These are phyloP conservation scores for Thalassiosira pacifica DNA, from an alignment of 352 stramenopile species.

Conservation along the genomic window DNA sequence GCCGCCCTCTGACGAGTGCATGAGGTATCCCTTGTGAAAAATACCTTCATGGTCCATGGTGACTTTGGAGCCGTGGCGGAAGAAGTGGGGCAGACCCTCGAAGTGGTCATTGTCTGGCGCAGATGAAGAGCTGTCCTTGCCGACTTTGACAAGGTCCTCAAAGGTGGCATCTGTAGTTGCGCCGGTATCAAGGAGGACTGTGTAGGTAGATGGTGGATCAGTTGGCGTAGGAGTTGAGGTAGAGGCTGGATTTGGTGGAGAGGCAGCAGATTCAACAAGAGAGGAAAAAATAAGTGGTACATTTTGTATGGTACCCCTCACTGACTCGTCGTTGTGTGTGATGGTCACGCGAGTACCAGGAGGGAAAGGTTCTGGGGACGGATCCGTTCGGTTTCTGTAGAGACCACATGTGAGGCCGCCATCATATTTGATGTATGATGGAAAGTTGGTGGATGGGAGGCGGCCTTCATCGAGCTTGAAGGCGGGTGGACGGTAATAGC, in stretches of 20 bases:
- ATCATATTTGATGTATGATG: conserved; percentile 8
- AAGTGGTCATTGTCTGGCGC: neutral
- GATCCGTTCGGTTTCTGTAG: neutral
- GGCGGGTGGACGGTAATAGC: neutral
- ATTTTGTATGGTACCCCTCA: conserved; percentile 16
- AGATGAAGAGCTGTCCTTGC: neutral
- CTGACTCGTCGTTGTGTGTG: neutral
- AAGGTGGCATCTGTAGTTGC: neutral
- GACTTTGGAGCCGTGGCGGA: neutral
- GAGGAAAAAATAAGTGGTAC: neutral
- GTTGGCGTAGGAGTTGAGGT: too few species aligned
- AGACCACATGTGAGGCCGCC: conserved; percentile 16
- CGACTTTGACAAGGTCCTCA: neutral
- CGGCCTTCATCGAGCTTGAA: conserved; percentile 4
- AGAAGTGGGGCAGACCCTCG: neutral
- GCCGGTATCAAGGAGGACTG: too few species aligned
- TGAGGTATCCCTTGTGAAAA: neutral
- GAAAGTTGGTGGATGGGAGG: conserved; percentile 8
- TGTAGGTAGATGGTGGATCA: too few species aligned
- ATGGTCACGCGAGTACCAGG: conserved; percentile 1
- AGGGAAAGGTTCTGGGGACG: conserved; percentile 15
- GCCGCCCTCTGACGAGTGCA: neutral
- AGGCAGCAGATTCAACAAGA: neutral
- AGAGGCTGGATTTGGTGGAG: neutral
- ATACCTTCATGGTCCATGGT: too few species aligned